Evolutionary conservation across 108 stramenopile genomes (phyloP), one percentile per base, ranked within the genome.

Genomic region (Nitzschia sp.): DNA sequence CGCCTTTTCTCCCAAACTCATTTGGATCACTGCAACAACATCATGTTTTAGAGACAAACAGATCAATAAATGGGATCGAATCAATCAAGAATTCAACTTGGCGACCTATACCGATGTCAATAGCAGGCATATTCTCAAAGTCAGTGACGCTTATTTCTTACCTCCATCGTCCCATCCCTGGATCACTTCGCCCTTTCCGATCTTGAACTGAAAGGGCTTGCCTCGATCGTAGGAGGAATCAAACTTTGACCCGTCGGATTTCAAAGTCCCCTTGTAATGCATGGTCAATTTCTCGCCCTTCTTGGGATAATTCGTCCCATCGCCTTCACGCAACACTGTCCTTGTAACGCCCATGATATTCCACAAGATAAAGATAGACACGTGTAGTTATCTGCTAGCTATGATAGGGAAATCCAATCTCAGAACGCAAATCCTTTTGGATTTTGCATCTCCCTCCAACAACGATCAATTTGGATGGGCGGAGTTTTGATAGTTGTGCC

Each of bases 201-300:
- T 80, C 15, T 38, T 56, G 56, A 88, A 88, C 4, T 65, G 19
- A 51, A 97, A 93, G 2, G 96, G 94, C 31, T 76, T 72, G 0
- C 90, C 91, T 26, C 89, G 81, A 64, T 86, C 88, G 3, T 72
- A 46, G 31, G 83, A 82, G 5, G 86, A 79, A 74, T 97, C 97
- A 64, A 96, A 95, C 67, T 90, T 80, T 23, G 82, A 77, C 31
- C 97, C 97, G 64, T 90, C 77, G 34, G 80, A 66, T n/a, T 88
- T 86, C 19, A 95, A 74, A 18, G 87, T 91, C 54, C 92, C 92
- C 1, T 18, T 28, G 45, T 71, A 71, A 28, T 74, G 71, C 90
- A 95, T 94, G 18, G 80, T 83, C 47, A 97, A 76, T 53, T 81
- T 81, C 68, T 95, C 84, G 9, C 94, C 93, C 60, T 53, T 46